Percentiles rank a stretch among this genome's conserved stretches.
These are phyloP conservation scores for Colletotrichum tofieldiae DNA, from an alignment of 2,329 filamentous ascomycete species.

Conservation along the genomic window DNA sequence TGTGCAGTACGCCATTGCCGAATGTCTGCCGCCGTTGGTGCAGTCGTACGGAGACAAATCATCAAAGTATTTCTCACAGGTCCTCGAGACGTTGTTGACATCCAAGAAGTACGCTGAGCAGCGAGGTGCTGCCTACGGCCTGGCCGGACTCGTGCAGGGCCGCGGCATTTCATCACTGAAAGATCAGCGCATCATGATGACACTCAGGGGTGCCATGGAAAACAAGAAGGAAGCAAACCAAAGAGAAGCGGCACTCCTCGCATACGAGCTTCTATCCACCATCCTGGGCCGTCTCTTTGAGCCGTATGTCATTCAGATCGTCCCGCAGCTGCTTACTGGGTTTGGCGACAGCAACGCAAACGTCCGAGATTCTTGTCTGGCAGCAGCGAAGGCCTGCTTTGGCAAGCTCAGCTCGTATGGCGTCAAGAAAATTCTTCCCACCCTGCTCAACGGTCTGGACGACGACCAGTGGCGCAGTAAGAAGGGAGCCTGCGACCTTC, in stretches of 20 bases:
- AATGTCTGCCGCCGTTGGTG: slow-evolving; percentile 93
- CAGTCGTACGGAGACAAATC: slow-evolving; percentile 84
- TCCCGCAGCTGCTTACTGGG: slow-evolving; percentile 88
- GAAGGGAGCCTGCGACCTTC: slow-evolving; percentile 95
- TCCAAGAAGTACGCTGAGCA: slow-evolving; percentile 94
- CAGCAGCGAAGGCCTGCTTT: slow-evolving; percentile 95
- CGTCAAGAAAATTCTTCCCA: slow-evolving; percentile 94
- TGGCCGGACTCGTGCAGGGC: slow-evolving; percentile 92
- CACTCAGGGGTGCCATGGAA: slow-evolving; percentile 86
- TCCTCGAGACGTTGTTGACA: slow-evolving; percentile 86
- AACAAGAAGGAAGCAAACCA: slow-evolving; percentile 95
- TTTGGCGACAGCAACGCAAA: slow-evolving; percentile 92
- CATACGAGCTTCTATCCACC: slow-evolving; percentile 90
- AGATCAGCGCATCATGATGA: slow-evolving; percentile 89
- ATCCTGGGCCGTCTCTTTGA: slow-evolving; percentile 93
- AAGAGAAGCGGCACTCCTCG: slow-evolving; percentile 89
- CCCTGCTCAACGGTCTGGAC: slow-evolving; percentile 90
- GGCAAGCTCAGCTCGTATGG: slow-evolving; percentile 94
- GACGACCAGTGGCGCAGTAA: slow-evolving; percentile 99
- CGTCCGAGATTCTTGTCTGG: slow-evolving; percentile 92
- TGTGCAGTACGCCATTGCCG: slow-evolving; percentile 95
- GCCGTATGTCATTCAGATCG: slow-evolving; percentile 95
- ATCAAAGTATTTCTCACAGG: slow-evolving; percentile 83
- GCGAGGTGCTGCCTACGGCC: slow-evolving; percentile 93
- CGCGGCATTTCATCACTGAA: slow-evolving; percentile 85